Conservation (phyloP, 1,284 basidiomycete species). For the Ganoderma boninense region DNA sequence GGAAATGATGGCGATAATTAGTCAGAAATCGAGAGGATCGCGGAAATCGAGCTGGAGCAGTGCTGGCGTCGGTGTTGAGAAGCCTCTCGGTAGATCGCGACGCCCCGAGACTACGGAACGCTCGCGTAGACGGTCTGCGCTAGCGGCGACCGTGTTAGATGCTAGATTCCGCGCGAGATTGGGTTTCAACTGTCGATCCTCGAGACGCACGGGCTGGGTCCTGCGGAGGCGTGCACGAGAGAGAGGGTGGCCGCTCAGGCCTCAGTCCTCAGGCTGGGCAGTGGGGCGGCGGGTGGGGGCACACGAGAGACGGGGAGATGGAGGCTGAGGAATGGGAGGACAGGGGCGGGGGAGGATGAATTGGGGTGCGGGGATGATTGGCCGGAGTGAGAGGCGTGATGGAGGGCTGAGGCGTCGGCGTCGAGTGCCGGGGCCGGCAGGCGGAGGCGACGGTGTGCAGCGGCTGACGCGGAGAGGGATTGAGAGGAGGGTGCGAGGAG, state of each 20-base stretch:
- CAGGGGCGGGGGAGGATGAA: constrained; percentile 3
- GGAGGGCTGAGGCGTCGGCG: constrained; percentile 22
- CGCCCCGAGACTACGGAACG: constrained; percentile 20
- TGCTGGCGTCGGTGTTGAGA: constrained; percentile 3
- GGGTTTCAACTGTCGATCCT: constrained; percentile 13
- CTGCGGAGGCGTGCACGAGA: not conserved
- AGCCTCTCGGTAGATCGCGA: constrained; percentile 30
- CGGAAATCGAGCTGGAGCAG: constrained; percentile 27
- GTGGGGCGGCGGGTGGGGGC: not conserved
- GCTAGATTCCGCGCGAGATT: constrained; percentile 5
- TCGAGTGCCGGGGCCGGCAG: constrained; percentile 21
- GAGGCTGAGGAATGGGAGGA: constrained; percentile 4
- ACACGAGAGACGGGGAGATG: not conserved
- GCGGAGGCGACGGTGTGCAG: not conserved
- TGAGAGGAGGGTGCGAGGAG: not conserved
- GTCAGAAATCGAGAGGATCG: constrained; percentile 27
- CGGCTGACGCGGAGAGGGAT: not conserved
- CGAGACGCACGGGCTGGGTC: not conserved
- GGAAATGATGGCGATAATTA: constrained; percentile 8
- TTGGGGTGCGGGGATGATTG: constrained; percentile 34
- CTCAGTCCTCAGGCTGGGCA: too few relatives aligned
- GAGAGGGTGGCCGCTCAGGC: not conserved
- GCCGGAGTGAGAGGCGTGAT: constrained; percentile 34
- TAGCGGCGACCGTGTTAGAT: not conserved
- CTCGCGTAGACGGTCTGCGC: constrained; percentile 5